These are phyloP conservation scores for Arthroderma sp. DNA, from an alignment of 2,329 filamentous ascomycete species.

Conservation along the genomic window DNA sequence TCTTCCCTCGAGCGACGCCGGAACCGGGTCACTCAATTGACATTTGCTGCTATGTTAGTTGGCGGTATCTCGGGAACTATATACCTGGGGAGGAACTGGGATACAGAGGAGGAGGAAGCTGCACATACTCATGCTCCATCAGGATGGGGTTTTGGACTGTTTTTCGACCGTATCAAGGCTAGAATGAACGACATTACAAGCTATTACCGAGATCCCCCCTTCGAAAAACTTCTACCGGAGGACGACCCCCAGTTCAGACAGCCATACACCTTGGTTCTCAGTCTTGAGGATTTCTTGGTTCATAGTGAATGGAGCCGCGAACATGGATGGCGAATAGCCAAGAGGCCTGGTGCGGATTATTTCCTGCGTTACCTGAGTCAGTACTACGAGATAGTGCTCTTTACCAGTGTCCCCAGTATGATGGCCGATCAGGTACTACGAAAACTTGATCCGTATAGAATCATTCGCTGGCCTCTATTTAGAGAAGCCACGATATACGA, in stretches of 20 bases:
- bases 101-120: constrained; percentile 56
- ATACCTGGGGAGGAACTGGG: constrained; percentile 83
- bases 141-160: constrained; percentile 61
- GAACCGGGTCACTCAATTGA: constrained; percentile 59
- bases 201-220: constrained; percentile 94
- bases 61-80: constrained; percentile 46
- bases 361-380: constrained; percentile 93
- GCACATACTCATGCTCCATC: constrained; percentile 60
- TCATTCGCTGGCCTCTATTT: constrained; percentile 90
- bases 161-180: constrained; percentile 69
- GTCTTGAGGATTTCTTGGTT: constrained; percentile 83
- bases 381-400: constrained; percentile 95
- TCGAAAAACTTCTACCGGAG: constrained; percentile 73
- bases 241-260: constrained; percentile 63
- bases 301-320: constrained; percentile 92
- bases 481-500: constrained; percentile 95
- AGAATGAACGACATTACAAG: constrained; percentile 62
- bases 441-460: constrained; percentile 88
- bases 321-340: constrained; percentile 89
- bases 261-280: constrained; percentile 85
- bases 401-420: constrained; percentile 74
- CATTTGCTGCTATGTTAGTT: constrained; percentile 50
- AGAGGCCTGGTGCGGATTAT: constrained; percentile 90
- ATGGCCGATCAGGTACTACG: constrained; percentile 78
- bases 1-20: constrained; percentile 80